These are phyloP conservation scores for Gloeopeniophorella convolvens DNA, from an alignment of 768 basidiomycete species.

Conservation along the genomic window DNA sequence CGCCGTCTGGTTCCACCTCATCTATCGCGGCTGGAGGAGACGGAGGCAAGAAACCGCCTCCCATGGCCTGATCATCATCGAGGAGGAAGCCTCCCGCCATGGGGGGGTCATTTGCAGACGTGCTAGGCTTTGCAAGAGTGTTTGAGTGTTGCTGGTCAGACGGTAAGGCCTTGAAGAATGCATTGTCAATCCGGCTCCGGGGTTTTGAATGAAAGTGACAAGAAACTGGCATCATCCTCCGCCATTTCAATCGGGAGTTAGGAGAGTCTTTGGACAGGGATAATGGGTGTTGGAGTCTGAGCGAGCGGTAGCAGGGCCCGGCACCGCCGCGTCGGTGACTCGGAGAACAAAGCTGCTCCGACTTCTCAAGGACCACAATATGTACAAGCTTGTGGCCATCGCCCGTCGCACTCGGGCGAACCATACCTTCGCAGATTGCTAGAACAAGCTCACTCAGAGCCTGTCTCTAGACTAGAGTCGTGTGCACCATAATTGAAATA, in stretches of 20 bases:
- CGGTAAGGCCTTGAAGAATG: background rate
- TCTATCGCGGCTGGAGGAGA: background rate
- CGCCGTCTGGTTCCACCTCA: background rate
- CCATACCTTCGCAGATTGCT: too few relatives aligned
- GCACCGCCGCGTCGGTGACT: too few relatives aligned
- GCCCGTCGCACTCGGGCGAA: too few relatives aligned
- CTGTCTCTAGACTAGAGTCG: too few relatives aligned
- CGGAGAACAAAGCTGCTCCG: too few relatives aligned
- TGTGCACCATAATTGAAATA: too few relatives aligned
- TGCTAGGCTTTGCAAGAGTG: background rate
- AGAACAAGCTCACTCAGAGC: too few relatives aligned
- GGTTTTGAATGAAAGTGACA: background rate
- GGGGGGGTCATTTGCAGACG: background rate
- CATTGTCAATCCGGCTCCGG: conserved; percentile 10
- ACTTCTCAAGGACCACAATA: too few relatives aligned
- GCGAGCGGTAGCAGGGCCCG: too few relatives aligned
- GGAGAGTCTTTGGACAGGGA: too few relatives aligned
- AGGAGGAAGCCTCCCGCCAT: conserved; percentile 35
- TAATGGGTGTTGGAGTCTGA: too few relatives aligned
- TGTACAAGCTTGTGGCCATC: too few relatives aligned
- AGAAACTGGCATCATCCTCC: background rate
- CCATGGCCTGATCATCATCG: conserved; percentile 22
- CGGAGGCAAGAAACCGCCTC: conserved; percentile 28
- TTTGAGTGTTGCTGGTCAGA: background rate
- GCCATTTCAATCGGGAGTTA: conserved; percentile 4